Evolutionary conservation across 805 yeast species (phyloP), one percentile per base, ranked within the genome.

Genomic region (Yamadazyma insecticola): DNA sequence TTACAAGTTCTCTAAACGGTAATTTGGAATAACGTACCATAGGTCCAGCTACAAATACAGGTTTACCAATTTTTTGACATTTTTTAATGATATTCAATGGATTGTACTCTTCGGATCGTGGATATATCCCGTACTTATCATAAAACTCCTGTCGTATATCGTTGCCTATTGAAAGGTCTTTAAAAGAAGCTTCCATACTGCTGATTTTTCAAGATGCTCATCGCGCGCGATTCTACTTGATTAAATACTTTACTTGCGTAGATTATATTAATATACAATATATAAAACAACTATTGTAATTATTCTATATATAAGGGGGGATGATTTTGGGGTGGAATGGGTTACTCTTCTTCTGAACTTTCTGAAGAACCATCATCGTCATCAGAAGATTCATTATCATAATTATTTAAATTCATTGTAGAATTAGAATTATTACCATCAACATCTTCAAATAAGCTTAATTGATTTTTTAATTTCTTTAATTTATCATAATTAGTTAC

Each of bases 1-100:
- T 50, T 5, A 63, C 78, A 5, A 85, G 63, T 37, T 85, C 84
- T 31, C 98, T 69, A 50, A 92, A 90, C 3, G 97, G 96, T 25
- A 92, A 70, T 55, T 92, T 90, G 1, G 96, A 86, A 63, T 92
- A 92, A 30, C 98, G 66, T 1, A 92, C 98, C 98, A 92, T 92
- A 4, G 98, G 98, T 0, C 97, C 98, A 4, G 68, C 70, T 10
- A 65, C 48, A 29, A 49, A 55, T 1, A 63, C 67, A 3, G 70
- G 68, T 26, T 65, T 45, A 6, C 55, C 54, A 9, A 36, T 36
- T 7, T 29, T 23, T 24, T 41, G 47, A 28, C 47, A 45, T 10
- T 43, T 47, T 27, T 53, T 48, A 16, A 65, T 50, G 11, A 65
- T 59, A 26, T 50, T 48, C 19, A 61, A 41, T 4, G 70, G 70